Base-by-base conservation (phyloP, 352 stramenopile species). In the Phytophthora ramorum region DNA sequence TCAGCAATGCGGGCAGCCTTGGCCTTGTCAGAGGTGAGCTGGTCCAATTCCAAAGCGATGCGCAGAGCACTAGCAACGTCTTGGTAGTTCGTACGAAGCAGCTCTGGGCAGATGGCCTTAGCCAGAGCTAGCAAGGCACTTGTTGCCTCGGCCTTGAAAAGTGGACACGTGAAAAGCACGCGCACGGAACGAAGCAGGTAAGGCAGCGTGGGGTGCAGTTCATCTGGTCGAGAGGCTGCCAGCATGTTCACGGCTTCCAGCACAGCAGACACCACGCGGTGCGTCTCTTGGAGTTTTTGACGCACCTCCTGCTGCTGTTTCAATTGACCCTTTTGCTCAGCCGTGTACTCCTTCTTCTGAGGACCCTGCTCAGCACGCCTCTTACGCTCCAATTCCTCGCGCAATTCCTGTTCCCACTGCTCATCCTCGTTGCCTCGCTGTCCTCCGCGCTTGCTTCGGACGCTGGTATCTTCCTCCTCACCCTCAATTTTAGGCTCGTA, bases 341-440 rank as follows among this genome's bases (percentile, higher is more conserved):
- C 32, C 8, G 79, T 79, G 45, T 87, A 80, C 9, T 61, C 66
- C 38, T 71, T 71, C 48, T 86, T 87, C 54, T 72, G 71, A 63
- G 76, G 77, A 14, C 69, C 69, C 24, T 76, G 52, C 26, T 78
- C 65, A 12, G 65, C 71, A 26, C 72, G 75, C 55, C 92, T 93
- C 69, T 92, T 93, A 35, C 71, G 69, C 38, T 88, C 84, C 2
- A 95, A 69, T 68, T 96, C 89, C 54, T 94, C 83, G 13, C 89
- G 89, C 58, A 93, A 60, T 48, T 95, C 82, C 50, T 92, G 83
- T 30, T 96, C 89, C 87, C 87, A 96, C 43, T 89, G 81, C 35
- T 95, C 87, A 17, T 96, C 89, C 35, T 93, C 85, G 37, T 88
- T 95, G 49, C 83, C 85, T 12, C 69, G 78, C 43, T 69, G 77